phyloP scores from a whole-genome alignment of 352 stramenopile species.

The Saprolegnia parasitica region DNA sequence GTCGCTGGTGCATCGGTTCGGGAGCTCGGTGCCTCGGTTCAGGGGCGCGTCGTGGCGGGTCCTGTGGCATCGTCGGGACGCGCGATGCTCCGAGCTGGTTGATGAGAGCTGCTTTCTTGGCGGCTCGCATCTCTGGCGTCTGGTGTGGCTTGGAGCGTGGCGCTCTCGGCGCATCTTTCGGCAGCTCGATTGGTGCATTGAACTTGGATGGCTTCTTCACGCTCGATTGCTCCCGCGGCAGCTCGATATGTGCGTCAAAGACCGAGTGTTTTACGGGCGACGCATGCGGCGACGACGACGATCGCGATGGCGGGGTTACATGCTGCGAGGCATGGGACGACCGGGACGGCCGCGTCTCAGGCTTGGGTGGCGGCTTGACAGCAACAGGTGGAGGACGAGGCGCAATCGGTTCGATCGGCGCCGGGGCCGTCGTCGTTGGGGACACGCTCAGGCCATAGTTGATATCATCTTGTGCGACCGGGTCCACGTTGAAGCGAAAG shows the following conservation, averaged over 20 bases:
- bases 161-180: not conserved
- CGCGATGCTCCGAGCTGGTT: constrained; percentile 12
- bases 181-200: not conserved
- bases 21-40: not conserved
- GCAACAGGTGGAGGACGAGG: too few relatives aligned
- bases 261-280: not conserved
- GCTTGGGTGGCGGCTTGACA: too few relatives aligned
- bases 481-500: constrained; percentile 3
- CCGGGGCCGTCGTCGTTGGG: not conserved
- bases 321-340: not conserved
- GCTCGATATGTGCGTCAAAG: not conserved
- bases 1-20: not conserved
- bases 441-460: not conserved
- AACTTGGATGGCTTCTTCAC: not conserved
- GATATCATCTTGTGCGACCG: not conserved
- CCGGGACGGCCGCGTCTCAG: too few relatives aligned
- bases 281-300: not conserved
- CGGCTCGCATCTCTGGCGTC: constrained; percentile 11
- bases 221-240: not conserved
- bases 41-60: not conserved
- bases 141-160: not conserved
- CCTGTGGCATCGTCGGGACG: not conserved
- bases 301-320: too few relatives aligned
- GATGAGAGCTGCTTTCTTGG: constrained; percentile 26
- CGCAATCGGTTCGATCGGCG: too few relatives aligned